phyloP scores from a whole-genome alignment of 805 yeast genomes.

The Candida coquimbonensis region DNA sequence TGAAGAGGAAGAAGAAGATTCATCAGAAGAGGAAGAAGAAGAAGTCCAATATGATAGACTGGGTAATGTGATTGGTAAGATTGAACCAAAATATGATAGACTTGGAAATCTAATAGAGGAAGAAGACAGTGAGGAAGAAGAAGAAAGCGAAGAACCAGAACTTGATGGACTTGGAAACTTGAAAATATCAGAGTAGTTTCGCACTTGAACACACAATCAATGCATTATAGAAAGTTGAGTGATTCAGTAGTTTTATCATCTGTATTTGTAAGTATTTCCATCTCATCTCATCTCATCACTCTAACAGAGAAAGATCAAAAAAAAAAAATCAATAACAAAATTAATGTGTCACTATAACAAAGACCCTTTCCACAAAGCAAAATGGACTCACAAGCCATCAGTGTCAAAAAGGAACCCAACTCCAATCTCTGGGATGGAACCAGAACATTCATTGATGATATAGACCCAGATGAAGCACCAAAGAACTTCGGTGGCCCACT shows the following conservation, averaged over 20 bases:
- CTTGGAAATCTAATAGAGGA: not conserved
- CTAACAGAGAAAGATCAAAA: no score
- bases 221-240: not conserved
- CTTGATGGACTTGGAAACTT: slow-evolving; percentile 18
- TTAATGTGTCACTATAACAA: no score
- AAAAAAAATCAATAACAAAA: not conserved
- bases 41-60: not conserved
- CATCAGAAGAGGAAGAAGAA: slow-evolving; percentile 2
- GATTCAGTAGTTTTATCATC: no score
- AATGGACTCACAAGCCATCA: not conserved
- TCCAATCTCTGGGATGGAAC: no score
- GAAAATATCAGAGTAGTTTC: slow-evolving; percentile 1
- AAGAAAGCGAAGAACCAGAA: slow-evolving; percentile 10
- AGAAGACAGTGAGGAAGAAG: slow-evolving; percentile 7
- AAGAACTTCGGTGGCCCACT: slow-evolving; percentile 24
- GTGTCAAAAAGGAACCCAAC: not conserved
- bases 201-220: not conserved
- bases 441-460: not conserved
- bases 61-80: no score
- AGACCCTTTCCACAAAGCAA: no score
- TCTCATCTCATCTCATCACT: no score
- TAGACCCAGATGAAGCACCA: slow-evolving; percentile 6
- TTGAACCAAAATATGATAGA: no score
- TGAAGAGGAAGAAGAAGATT: slow-evolving; percentile 2
- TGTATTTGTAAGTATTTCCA: no score